Base-by-base conservation (phyloP, 805 yeast genomes). In the Yarrowia deformans region DNA sequence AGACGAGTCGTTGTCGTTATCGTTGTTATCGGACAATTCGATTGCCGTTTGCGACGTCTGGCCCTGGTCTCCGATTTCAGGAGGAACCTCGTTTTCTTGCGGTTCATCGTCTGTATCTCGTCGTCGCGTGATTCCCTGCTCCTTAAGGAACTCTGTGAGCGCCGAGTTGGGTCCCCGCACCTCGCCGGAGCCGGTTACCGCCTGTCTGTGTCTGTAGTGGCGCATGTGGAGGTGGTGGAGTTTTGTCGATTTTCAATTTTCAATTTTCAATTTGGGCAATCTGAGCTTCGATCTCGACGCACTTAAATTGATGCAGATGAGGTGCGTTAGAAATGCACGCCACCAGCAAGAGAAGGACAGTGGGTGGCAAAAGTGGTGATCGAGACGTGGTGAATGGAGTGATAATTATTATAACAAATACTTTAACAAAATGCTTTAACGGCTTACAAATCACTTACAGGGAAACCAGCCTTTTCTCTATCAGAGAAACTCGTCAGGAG, bases 101-200 rank as follows among this genome's bases (percentile, higher is more conserved):
- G 37, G 8, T 34, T 3, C 8, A 3, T 9, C 10, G 18, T 13
- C 35, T 56, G 48, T 40, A 32, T 80, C 50, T 86, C 87, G 69
- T 88, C 92, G 0, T 97, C 92, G 42, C 75, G 82, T 90, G 79
- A 93, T 93, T 43, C 98, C 98, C 78, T 93, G 97, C 69, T 90
- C 91, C 63, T 93, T 82, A 70, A 93, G 82, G 75, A 93, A 93
- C 78, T 90, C 95, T 0, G 97, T 93, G 72, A 93, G 81, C 0
- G 98, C 98, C 73, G 96, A 89, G 80, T 91, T 91, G 10, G 79
- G 79, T 1, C 79, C 78, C 4, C 55, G 97, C 1, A 76, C 76
- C 3, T 72, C 68, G 5, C 63, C 66, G 1, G 37, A 54, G 16
- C 61, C 64, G 0, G 66, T 37, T 8, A 29, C 43, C 3, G 60